Percentiles rank a stretch among this genome's conserved stretches.
Evolutionary conservation across 257 asterid species (phyloP).

Genomic region (Solanum peruvianum): DNA sequence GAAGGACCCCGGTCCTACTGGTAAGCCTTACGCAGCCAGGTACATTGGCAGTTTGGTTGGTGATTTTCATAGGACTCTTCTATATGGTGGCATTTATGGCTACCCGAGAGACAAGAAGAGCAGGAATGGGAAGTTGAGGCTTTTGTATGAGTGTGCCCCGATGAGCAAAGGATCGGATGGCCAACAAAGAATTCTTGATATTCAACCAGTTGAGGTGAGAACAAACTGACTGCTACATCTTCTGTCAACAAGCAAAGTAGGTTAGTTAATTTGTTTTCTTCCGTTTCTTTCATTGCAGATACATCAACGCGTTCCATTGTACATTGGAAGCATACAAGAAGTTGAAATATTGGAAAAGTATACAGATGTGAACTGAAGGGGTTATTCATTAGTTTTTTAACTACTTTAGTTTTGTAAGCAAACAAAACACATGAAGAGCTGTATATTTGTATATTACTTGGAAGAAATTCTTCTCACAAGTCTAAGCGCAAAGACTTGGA

Average conservation of each 20-base stretch:
- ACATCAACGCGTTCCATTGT: slow-evolving; percentile 80
- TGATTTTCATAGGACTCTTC: slow-evolving; percentile 60
- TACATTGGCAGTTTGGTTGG: slow-evolving; percentile 77
- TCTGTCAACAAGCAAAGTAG: background rate
- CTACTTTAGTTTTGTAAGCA: background rate
- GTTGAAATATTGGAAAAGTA: slow-evolving; percentile 84
- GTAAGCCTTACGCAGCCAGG: slow-evolving; percentile 70
- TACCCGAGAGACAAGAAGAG: slow-evolving; percentile 56
- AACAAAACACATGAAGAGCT: background rate
- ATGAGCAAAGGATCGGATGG: slow-evolving; percentile 80
- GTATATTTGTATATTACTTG: background rate
- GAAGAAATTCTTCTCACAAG: background rate
- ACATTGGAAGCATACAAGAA: slow-evolving; percentile 80
- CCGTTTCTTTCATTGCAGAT: slow-evolving; percentile 27
- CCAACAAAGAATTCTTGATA: slow-evolving; percentile 48
- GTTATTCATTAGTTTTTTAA: background rate
- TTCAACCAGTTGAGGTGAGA: slow-evolving; percentile 29
- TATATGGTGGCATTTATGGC: slow-evolving; percentile 75
- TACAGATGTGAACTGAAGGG: background rate
- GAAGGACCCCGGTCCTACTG: slow-evolving; percentile 57
- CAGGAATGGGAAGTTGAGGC: slow-evolving; percentile 62
- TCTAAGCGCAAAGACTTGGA: background rate
- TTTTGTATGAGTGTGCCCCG: slow-evolving; percentile 82
- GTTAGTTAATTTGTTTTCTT: background rate
- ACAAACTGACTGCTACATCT: background rate